Conservation (phyloP, 345 rosid species). For the Citrus inodora region DNA sequence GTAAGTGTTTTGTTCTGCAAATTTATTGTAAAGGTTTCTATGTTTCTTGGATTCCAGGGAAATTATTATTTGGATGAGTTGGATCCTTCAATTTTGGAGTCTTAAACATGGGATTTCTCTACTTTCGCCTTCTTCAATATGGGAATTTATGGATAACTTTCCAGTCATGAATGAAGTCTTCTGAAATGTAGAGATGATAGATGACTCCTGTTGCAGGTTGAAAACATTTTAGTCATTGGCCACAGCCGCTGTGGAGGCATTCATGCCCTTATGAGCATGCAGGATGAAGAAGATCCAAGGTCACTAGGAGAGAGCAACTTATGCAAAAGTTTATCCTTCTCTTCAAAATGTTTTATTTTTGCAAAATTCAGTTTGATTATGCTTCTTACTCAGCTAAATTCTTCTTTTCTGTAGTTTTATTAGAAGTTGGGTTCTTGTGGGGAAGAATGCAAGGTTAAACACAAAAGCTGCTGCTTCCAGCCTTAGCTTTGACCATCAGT, state of each 20-base stretch:
- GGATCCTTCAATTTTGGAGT: neutral
- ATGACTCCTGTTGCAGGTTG: slow-evolving; percentile 55
- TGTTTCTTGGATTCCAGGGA: neutral
- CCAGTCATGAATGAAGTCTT: neutral
- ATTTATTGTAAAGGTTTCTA: neutral
- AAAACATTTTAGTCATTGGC: slow-evolving; percentile 81
- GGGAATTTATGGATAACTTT: neutral
- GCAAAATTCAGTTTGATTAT: neutral
- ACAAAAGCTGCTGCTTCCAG: slow-evolving; percentile 59
- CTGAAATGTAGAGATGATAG: neutral
- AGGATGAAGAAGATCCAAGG: slow-evolving; percentile 75
- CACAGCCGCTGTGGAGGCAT: slow-evolving; percentile 98
- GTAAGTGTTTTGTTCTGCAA: slow-evolving; percentile 38
- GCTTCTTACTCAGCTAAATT: neutral
- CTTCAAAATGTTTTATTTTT: neutral
- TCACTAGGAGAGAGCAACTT: slow-evolving; percentile 10
- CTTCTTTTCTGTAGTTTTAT: slow-evolving; percentile 64
- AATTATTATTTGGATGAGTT: neutral
- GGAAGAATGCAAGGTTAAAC: slow-evolving; percentile 71
- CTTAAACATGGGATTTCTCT: neutral
- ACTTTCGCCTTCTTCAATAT: neutral
- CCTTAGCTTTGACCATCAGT: slow-evolving; percentile 79
- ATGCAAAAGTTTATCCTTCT: neutral
- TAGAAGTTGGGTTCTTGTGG: slow-evolving; percentile 72
- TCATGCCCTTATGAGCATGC: slow-evolving; percentile 90